Evolutionary conservation across 2,329 filamentous ascomycete genomes (phyloP), one percentile per base, ranked within the genome.

Genomic region (Stagonosporopsis rhizophila): DNA sequence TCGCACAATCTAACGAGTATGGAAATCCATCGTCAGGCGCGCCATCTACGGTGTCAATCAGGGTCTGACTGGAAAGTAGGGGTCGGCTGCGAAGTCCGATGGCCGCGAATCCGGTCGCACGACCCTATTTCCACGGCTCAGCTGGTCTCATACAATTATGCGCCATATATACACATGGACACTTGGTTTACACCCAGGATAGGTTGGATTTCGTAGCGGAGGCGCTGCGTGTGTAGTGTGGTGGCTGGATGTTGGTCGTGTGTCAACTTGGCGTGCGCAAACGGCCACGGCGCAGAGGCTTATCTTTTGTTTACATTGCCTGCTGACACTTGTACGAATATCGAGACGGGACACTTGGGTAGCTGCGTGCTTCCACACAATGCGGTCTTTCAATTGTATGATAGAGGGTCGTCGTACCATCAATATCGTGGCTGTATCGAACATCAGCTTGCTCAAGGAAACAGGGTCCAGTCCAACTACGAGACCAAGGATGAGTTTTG

Each of bases 31-130:
- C n/a, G 5, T 22, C 2, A 38, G 38, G 38, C 44, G 15, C 32
- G 9, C 37, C 11, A 30, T 34, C 37, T 45, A 34, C 25, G 3
- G 17, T 25, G 17, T 55, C 41, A 34, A 23, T 28, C 3, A 20
- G 4, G 14, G 15, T 25, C 22, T 37, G 30, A 5, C n/a, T 20
- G 15, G 38, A 15, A 19, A 11, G 22, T 32, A 14, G 14, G 39
- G 19, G 15, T 52, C 44, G 49, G 41, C 49, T 40, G 35, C 35
- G 41, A 45, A 45, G 41, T 45, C 41, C 41, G 49, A 39, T 34
- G 34, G 35, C 41, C 27, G 19, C 27, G 9, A 38, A 11, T 25
- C 6, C 3, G 45, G 17, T 12, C 20, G 41, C 35, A 27, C 9
- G 3, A 17, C 5, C 14, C 22, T 20, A 44, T 12, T 14, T 34